Conservation (phyloP, 768 basidiomycete species). For the Psilocybe cyanescens region DNA sequence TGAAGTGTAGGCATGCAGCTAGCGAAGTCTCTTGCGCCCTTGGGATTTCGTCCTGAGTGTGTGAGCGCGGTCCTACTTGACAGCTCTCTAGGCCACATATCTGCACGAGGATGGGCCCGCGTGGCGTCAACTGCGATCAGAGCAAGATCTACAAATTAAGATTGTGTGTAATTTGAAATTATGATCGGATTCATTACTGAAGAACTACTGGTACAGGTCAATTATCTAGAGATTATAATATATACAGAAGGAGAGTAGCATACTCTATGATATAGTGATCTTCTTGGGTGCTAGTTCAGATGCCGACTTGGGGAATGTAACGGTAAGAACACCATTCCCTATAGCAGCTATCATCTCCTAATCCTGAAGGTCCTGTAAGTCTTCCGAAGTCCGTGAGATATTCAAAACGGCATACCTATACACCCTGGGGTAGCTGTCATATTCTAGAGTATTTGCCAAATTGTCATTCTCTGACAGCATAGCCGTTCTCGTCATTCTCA, state of each 20-base stretch:
- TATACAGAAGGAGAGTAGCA: neutral
- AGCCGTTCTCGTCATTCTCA: slow-evolving; percentile 39
- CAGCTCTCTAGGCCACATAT: no score
- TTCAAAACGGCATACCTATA: slow-evolving; percentile 44
- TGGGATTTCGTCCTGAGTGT: no score
- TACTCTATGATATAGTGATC: slow-evolving; percentile 35
- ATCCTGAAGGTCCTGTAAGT: slow-evolving; percentile 20
- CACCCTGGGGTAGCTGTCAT: slow-evolving; percentile 53
- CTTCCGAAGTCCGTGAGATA: neutral
- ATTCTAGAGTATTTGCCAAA: slow-evolving; percentile 49
- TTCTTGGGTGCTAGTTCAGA: slow-evolving; percentile 33
- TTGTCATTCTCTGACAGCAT: slow-evolving; percentile 50
- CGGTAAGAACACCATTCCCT: slow-evolving; percentile 50
- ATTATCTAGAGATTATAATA: no score
- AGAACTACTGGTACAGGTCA: no score
- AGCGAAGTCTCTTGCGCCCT: no score
- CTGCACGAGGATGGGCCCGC: no score
- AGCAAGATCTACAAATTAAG: no score
- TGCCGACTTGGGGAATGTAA: slow-evolving; percentile 53
- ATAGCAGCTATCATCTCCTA: slow-evolving; percentile 38
- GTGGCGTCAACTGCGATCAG: no score
- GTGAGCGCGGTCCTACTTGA: no score
- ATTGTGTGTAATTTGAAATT: no score
- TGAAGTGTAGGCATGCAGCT: no score
- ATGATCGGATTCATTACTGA: no score